phyloP scores from a whole-genome alignment of 805 yeast genomes.

The Candida easanensis region DNA sequence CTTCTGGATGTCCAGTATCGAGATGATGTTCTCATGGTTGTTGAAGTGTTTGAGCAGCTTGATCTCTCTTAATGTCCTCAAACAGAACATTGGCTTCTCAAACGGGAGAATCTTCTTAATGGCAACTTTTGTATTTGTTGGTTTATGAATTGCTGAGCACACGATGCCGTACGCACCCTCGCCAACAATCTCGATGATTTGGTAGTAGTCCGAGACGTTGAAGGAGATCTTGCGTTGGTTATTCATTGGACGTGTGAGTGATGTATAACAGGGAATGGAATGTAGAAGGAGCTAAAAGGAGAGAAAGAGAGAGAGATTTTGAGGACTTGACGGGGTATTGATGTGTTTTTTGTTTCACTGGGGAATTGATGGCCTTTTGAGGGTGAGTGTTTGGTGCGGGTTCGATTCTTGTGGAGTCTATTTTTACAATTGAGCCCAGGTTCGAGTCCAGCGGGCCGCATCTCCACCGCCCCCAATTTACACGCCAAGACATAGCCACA shows the following conservation, averaged over 20 bases:
- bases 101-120: constrained; percentile 77
- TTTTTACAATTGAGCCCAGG: too few relatives aligned
- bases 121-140: constrained; percentile 63
- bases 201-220: constrained; percentile 61
- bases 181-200: constrained; percentile 60
- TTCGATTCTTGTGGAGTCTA: too few relatives aligned
- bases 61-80: constrained; percentile 70
- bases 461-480: too few relatives aligned
- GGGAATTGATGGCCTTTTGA: too few relatives aligned
- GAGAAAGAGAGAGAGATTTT: too few relatives aligned
- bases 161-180: constrained; percentile 85
- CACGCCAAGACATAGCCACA: too few relatives aligned
- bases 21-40: constrained; percentile 69
- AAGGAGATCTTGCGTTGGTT: constrained; percentile 48
- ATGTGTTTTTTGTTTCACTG: too few relatives aligned
- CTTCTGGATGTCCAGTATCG: constrained; percentile 62
- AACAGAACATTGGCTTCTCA: constrained; percentile 58
- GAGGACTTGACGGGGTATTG: too few relatives aligned
- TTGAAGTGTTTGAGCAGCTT: constrained; percentile 61
- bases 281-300: not conserved
- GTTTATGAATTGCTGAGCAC: constrained; percentile 62
- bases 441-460: too few relatives aligned
- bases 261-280: not conserved
- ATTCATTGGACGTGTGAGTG: not conserved
- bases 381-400: too few relatives aligned